Evolutionary conservation across 805 yeast genomes (phyloP), one percentile per base, ranked within the genome.

Genomic region (Scheffersomyces coipomensis): DNA sequence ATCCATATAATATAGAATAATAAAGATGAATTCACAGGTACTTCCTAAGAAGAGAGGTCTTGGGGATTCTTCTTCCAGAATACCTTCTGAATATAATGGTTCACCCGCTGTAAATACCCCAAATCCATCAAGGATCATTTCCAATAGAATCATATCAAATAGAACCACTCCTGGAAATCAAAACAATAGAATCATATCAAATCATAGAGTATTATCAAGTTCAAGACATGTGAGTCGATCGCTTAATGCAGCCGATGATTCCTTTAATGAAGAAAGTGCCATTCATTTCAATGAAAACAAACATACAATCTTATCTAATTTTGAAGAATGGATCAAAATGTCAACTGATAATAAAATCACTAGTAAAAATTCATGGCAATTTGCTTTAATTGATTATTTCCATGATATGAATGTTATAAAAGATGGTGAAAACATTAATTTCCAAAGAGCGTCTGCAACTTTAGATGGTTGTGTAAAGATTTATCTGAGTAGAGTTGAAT

Each of bases 391-490:
- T 42, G 79, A 75, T 47, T 76, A 75, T 51, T 76, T 76, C 52
- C 70, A 72, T 49, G 79, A 76, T 46, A 59, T 76, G 60, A 69
- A 68, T 34, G 66, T 70, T 22, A 61, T 75, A 27, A 60, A 65
- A 43, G 78, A 73, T 44, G 75, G 73, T 7, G 61, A 59, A 11
- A 55, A 52, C 29, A 86, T 90, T 52, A 88, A 89, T 58, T 90
- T 91, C 59, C 96, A 88, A 58, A 79, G 83, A 49, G 98, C 97
- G 0, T 81, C 93, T 0, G 88, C 95, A 2, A 88, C 97, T 1
- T 67, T 91, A 17, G 97, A 90, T 53, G 97, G 97, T 0, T 90
- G 97, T 68, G 91, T 90, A 24, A 89, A 89, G 64, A 88, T 91
- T 38, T 91, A 91, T 57, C 79, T 90, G 10, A 85, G 95, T 12